Base-by-base conservation (phyloP, 2,329 filamentous ascomycete species). In the Arthrobotrys iridis region DNA sequence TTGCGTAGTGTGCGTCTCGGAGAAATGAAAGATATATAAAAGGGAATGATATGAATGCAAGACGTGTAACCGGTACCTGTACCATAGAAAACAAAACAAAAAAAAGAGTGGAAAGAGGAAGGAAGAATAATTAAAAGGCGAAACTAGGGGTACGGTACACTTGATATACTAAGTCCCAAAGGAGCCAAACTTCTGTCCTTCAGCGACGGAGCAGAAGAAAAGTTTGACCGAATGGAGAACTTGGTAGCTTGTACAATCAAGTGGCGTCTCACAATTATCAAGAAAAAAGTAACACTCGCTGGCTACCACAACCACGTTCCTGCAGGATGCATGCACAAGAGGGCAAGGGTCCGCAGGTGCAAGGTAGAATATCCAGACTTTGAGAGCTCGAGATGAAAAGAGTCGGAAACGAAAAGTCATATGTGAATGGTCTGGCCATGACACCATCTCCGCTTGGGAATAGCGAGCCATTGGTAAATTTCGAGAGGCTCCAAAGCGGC, bases 241-340 rank as follows among this genome's bases (percentile, higher is more conserved):
- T 15, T 35, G 52, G 30, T 20, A 43, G 65, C 65, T 35, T 62
- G 55, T 18, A 26, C 43, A 62, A 62, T 70, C 65, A 70, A 70
- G 55, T 24, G 52, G 30, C 28, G 45, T 62, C 59, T 70, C 57
- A 52, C 30, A 26, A 45, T 20, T 62, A 62, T 70, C 46, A 40
- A 57, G n/a, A n/a, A 33, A 24, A 24, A 55, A 50, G 20, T 15
- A 37, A 55, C 30, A 55, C 3, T 18, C 5, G 13, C 10, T 35
- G 13, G 30, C 52, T 18, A 43, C 13, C n/a, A n/a, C n/a, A 13
- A 30, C 15, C 43, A 40, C n/a, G 18, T 66, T 24, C 35, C 18
- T 55, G 50, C 50, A 50, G 28, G 18, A 30, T n/a, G n/a, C n/a
- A n/a, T n/a, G n/a, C 6, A 45, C 50, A 58, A 24, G 37, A 46